Conservation (phyloP, 140 eudicot species). For the Ambrosia hybrid region DNA sequence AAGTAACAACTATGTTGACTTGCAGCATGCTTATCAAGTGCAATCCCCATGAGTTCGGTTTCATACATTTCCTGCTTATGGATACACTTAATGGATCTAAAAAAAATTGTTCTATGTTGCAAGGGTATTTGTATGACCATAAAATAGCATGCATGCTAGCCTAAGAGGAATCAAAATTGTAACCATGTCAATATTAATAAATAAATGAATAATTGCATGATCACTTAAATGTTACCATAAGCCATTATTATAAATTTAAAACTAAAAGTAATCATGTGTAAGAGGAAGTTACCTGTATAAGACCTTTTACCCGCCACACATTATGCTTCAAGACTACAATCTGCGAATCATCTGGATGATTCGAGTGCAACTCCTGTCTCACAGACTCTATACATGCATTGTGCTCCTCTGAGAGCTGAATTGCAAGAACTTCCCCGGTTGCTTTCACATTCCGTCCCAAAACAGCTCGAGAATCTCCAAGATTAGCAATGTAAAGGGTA, state of each 20-base stretch:
- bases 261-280: background rate
- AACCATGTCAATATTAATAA: no score
- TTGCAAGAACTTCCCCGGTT: constrained; percentile 72
- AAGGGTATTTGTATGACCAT: background rate
- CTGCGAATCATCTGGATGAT: constrained; percentile 76
- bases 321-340: constrained; percentile 80
- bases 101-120: no score
- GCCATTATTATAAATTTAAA: no score
- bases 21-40: no score
- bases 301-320: constrained; percentile 92
- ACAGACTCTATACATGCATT: constrained; percentile 78
- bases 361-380: constrained; percentile 70
- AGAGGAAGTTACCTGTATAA: constrained; percentile 57
- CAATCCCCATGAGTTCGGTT: no score
- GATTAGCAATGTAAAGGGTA: constrained; percentile 71
- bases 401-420: constrained; percentile 84
- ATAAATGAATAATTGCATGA: no score
- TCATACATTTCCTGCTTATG: no score
- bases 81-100: no score
- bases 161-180: no score
- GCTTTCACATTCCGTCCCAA: constrained; percentile 72
- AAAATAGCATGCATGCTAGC: no score
- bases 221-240: no score
- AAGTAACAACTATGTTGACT: background rate
- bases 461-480: constrained; percentile 92